Conservation (phyloP, 2,329 filamentous ascomycete species). For the Coniella vitis region DNA sequence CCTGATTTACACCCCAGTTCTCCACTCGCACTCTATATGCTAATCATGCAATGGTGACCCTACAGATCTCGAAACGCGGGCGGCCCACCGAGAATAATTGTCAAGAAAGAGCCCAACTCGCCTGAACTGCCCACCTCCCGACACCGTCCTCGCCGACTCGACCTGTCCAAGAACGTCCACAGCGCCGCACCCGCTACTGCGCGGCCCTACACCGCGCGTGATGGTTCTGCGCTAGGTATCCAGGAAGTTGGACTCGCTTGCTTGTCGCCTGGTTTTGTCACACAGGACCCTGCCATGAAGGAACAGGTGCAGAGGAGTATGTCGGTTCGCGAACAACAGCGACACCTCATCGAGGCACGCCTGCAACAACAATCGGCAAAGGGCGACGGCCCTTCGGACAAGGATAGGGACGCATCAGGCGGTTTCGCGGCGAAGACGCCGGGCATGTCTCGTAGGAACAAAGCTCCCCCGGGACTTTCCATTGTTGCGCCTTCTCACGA, state of each 20-base stretch:
- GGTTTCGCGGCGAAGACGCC: conserved; percentile 62
- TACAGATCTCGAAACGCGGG: conserved; percentile 45
- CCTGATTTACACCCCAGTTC: conserved; percentile 17
- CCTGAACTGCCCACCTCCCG: conserved; percentile 53
- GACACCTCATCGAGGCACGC: conserved; percentile 88
- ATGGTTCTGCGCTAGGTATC: conserved; percentile 63
- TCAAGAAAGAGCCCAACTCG: conserved; percentile 84
- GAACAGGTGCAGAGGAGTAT: conserved; percentile 92
- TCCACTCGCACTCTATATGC: not conserved
- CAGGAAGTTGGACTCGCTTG: conserved; percentile 93
- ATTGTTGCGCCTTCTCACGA: conserved; percentile 93
- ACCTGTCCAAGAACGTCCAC: conserved; percentile 60
- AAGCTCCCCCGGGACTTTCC: conserved; percentile 80
- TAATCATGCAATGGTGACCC: too few species aligned
- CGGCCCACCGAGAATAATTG: conserved; percentile 70
- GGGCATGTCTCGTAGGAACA: conserved; percentile 65
- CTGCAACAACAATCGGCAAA: conserved; percentile 81
- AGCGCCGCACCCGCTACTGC: conserved; percentile 50
- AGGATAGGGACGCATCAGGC: conserved; percentile 41
- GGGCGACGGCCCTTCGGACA: conserved; percentile 57
- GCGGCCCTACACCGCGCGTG: conserved; percentile 71
- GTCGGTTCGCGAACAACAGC: conserved; percentile 87
- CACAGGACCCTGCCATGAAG: conserved; percentile 92
- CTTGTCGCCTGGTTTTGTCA: conserved; percentile 90
- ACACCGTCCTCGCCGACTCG: conserved; percentile 69